phyloP scores from a whole-genome alignment of 75 land plant species.

The Cryptomeria japonica region DNA sequence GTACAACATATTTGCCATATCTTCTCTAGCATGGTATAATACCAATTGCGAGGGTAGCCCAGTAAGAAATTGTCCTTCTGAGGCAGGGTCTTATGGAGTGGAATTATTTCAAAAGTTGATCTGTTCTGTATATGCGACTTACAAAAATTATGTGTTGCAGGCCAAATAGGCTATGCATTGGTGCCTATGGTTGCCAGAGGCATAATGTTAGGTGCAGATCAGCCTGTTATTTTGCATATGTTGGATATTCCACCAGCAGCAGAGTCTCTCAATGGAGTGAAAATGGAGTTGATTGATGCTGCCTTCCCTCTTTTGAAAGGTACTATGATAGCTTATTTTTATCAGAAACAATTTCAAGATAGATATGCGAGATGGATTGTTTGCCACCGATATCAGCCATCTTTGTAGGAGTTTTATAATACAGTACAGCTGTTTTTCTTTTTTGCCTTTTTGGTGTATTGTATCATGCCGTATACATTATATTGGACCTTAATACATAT shows the following conservation, averaged over 20 bases:
- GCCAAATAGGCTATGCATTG: conserved; percentile 99
- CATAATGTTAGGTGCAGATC: conserved; percentile 84
- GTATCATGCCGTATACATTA: not conserved
- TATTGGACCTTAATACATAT: not conserved
- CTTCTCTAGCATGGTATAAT: not conserved
- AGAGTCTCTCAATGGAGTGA: conserved; percentile 90
- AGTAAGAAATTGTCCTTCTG: not conserved
- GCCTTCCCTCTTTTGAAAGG: conserved; percentile 97
- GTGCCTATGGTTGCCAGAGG: conserved; percentile 99
- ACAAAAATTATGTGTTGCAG: conserved; percentile 36
- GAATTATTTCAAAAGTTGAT: not conserved
- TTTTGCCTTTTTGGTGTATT: not conserved
- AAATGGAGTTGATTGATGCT: conserved; percentile 96
- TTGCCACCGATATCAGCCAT: not conserved
- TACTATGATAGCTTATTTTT: conserved; percentile 10
- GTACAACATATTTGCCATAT: not conserved
- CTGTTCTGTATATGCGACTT: not conserved
- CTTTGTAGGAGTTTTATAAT: not conserved
- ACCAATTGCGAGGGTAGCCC: not conserved
- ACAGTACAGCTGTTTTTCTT: not conserved
- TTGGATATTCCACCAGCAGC: conserved; percentile 92
- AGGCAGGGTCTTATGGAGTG: not conserved
- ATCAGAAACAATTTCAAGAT: not conserved
- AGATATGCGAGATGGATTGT: not conserved
- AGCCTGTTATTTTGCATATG: conserved; percentile 96